Evolutionary conservation across 2,329 filamentous ascomycete genomes (phyloP), one percentile per base, ranked within the genome.

Genomic region (Neonectria coccinea): DNA sequence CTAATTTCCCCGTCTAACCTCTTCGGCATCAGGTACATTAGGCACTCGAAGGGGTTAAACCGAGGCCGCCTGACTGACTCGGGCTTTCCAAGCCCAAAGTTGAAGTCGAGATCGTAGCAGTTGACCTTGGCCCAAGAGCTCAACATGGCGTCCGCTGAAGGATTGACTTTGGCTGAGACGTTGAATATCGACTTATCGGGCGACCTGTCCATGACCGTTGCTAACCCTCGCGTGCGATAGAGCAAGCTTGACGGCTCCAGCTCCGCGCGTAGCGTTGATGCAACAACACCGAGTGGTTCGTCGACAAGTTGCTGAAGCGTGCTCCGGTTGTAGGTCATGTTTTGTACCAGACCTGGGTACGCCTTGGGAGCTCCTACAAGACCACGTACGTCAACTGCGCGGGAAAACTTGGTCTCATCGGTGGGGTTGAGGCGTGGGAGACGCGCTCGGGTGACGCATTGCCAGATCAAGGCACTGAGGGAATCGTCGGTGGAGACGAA

Each of bases 401-500:
- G 85, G 5, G 79, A 78, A 11, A 87, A 73, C 1, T 72, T 79
- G 22, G 78, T 75, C 3, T 60, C 56, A 1, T 61, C 42, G 27
- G 44, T 45, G 2, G 51, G 39, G 1, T 66, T 48, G 0, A 84
- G 63, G 1, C 81, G 80, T 0, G 74, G 64, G 0, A 77, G 69
- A 14, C 86, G 81, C 0, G 77, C 80, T 31, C 80, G 80, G 0
- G 76, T 74, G 10, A 84, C 68, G 0, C 77, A 78, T 64, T 84
- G 78, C 83, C 83, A 88, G 59, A 87, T 74, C 51, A 87, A 82
- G 0, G 84, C 84, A 2, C 75, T 83, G 14, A 88, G 73, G 3
- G 80, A 78, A 68, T 89, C 86, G 59, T 89, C 85, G 0, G 85
- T 88, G 1, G 85, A 85, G 22, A 87, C 71, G 65, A 79, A 86